phyloP scores from a whole-genome alignment of 805 yeast genomes.

The Saccharomycopsis synnaedendra region DNA sequence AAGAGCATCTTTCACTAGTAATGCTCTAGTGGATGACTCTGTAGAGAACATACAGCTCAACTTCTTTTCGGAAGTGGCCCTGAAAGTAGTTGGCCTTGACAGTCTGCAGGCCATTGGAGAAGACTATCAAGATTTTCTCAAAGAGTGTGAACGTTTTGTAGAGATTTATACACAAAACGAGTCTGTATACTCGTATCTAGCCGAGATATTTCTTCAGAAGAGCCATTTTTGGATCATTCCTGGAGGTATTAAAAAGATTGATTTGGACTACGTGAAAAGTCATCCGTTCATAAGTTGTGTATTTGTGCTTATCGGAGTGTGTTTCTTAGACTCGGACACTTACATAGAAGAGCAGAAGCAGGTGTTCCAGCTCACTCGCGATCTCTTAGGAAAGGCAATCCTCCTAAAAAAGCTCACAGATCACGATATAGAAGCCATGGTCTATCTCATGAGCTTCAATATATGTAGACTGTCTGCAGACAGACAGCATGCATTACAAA shows the following conservation, averaged over 20 bases:
- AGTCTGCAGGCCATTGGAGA: no score
- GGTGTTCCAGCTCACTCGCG: slow-evolving; percentile 36
- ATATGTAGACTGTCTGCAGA: slow-evolving; percentile 36
- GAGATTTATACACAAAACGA: slow-evolving; percentile 34
- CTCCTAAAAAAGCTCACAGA: slow-evolving; percentile 43
- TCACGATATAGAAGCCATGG: slow-evolving; percentile 49
- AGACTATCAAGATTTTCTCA: no score
- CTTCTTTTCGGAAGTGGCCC: slow-evolving; percentile 20
- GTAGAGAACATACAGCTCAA: slow-evolving; percentile 14
- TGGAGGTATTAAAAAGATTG: slow-evolving; percentile 42
- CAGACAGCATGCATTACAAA: slow-evolving; percentile 39
- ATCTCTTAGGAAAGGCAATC: slow-evolving; percentile 36
- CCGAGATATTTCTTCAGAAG: slow-evolving; percentile 36
- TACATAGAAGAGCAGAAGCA: slow-evolving; percentile 36
- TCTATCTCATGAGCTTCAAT: slow-evolving; percentile 43
- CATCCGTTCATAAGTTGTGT: slow-evolving; percentile 48
- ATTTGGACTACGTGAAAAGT: slow-evolving; percentile 32
- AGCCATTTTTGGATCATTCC: slow-evolving; percentile 56
- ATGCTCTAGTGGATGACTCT: slow-evolving; percentile 3
- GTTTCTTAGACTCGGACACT: slow-evolving; percentile 40
- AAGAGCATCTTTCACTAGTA: background rate
- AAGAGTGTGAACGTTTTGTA: slow-evolving; percentile 32
- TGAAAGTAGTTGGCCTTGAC: no score
- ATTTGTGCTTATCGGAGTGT: slow-evolving; percentile 42
- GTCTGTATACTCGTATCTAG: slow-evolving; percentile 31